Base-by-base conservation (phyloP, 495 filamentous ascomycete species). In the Penicillium desertorum region DNA sequence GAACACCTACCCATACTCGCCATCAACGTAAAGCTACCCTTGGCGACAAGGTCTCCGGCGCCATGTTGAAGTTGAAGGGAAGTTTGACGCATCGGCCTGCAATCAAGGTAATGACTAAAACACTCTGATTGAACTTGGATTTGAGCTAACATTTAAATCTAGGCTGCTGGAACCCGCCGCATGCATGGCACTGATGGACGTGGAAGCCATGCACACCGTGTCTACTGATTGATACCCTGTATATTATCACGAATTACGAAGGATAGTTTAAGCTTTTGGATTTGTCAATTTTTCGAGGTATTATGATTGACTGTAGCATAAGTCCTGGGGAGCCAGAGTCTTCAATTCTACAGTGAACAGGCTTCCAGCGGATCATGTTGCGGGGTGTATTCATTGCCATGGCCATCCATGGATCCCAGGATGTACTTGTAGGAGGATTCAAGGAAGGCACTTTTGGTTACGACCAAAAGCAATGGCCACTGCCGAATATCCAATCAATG, bases 141-240 rank as follows among this genome's bases (percentile, higher is more conserved):
- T 36, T 19, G 29, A 42, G 49, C 59, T 67, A 45, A 58, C 59
- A 19, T 29, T 7, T 37, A 2, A 41, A 12, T n/a, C 8, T 49
- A 88, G 84, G 87, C 85, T 69, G 87, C 87, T 49, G 87, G 87
- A 11, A 88, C 86, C 23, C 76, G 86, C 34, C 72, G 87, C 17
- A 88, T 89, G 86, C 79, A 83, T 60, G 87, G 87, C 14, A 89
- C 86, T 34, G 87, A 89, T 69, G 87, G 87, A 14, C 78, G 83
- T 6, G 79, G 81, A 44, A 71, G 70, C 39, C 69, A 56, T 48
- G 25, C 25, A 57, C 64, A 68, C 39, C 82, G 56, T 56, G 62
- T 52, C 14, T 65, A 67, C 32, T 67, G 55, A 44, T 19, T 41
- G 22, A 34, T 36, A 57, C 44, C 43, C 32, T 41, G 44, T 30